These are phyloP conservation scores for Magnusiomyces suaveolens DNA, from an alignment of 1,139 yeast genomes.

Conservation along the genomic window DNA sequence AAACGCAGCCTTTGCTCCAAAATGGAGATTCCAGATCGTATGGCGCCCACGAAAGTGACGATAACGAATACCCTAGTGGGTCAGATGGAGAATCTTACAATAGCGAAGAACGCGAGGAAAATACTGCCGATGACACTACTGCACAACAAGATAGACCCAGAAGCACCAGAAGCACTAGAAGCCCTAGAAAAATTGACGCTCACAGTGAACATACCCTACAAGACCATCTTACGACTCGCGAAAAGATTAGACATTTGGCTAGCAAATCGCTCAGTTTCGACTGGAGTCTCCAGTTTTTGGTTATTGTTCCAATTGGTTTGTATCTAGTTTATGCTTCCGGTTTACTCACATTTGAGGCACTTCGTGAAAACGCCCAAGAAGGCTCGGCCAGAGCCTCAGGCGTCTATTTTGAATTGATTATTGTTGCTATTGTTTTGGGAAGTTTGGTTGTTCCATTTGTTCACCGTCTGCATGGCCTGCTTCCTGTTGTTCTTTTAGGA, in stretches of 20 bases:
- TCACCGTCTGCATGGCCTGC: slow-evolving; percentile 52
- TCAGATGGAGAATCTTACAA: background rate
- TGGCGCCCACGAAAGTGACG: background rate
- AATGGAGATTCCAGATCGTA: background rate
- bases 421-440: slow-evolving; percentile 38
- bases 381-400: slow-evolving; percentile 39
- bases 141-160: background rate
- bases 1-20: background rate
- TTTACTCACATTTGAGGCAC: slow-evolving; percentile 47
- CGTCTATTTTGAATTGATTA: slow-evolving; percentile 39
- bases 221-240: slow-evolving; percentile 12
- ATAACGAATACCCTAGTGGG: background rate
- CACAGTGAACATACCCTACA: slow-evolving; percentile 7
- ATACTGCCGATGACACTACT: background rate
- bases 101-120: background rate
- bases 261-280: slow-evolving; percentile 52
- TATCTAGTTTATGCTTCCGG: slow-evolving; percentile 41
- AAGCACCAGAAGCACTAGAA: background rate
- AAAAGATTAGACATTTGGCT: slow-evolving; percentile 22
- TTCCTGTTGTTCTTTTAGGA: slow-evolving; percentile 37
- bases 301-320: slow-evolving; percentile 57
- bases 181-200: background rate
- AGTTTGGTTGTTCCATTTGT: slow-evolving; percentile 61
- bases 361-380: slow-evolving; percentile 64
- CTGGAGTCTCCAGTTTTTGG: slow-evolving; percentile 67